Base-by-base conservation (phyloP, 1,139 yeast species). In the Sugiyamaella japonica region DNA sequence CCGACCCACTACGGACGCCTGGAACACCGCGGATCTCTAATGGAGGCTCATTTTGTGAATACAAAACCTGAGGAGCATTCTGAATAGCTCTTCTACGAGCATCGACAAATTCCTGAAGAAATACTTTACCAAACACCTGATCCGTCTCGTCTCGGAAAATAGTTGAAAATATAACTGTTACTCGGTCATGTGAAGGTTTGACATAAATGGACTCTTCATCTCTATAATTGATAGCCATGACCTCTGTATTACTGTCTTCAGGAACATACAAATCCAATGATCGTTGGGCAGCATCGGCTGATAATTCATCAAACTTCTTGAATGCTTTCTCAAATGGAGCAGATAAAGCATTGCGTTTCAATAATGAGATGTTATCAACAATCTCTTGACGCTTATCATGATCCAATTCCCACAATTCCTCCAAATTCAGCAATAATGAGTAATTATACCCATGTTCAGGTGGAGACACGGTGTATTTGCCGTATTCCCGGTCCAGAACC, bases 1-100 rank as follows among this genome's bases (percentile, higher is more conserved):
- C 50, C 13, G 55, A 41, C 7, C 48, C 52, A 28, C 43, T 36
- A 9, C 47, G 61, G 25, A 67, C 63, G 3, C 66, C 68, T 17
- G 72, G 70, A 25, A 66, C 70, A 62, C 73, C 69, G 59, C 84
- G 73, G 59, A 95, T 84, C 71, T 93, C 99, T 67, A 89, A 78
- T 9, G 99, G 99, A n/a, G 97, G 89, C 63, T 89, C 97, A 61
- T 79, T 80, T 66, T 86, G 93, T 12, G 95, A 85, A 69, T 87
- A 91, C 66, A 95, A 80, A 52, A 93, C 99, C 76, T 95, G 99
- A 20, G 99, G 99, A 1, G 99, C 97, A 52, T 95, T 91, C 74
- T 95, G 99, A 57, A 93, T 95, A 12, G 96, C 88, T 70, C 98
- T 83, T 72, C 87, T 86, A 73, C 99, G 83, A 10, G 99, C 98